phyloP scores from a whole-genome alignment of 148 eudicot genomes.

The Camellia sinensis region DNA sequence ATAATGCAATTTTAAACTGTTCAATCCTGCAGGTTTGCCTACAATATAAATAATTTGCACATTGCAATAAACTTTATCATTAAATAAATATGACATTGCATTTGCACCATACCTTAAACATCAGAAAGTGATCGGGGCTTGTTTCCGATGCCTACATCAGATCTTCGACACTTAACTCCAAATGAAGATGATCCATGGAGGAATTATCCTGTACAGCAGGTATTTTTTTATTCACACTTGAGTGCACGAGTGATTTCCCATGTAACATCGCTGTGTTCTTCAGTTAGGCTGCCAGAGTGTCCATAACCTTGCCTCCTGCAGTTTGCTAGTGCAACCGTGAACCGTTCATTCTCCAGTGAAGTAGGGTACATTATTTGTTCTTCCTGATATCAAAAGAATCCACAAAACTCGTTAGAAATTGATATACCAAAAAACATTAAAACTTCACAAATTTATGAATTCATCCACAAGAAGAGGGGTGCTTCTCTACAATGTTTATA shows the following conservation, averaged over 20 bases:
- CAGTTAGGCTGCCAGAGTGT: constrained; percentile 29
- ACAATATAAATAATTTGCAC: background rate
- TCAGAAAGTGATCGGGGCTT: background rate
- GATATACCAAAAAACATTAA: background rate
- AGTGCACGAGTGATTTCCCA: constrained; percentile 89
- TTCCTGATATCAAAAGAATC: constrained; percentile 47
- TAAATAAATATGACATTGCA: background rate
- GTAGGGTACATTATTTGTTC: constrained; percentile 87
- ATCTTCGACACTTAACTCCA: background rate
- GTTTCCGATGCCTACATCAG: background rate
- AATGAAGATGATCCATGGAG: background rate
- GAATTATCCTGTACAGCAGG: background rate
- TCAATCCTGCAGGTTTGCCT: background rate
- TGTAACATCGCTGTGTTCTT: constrained; percentile 35
- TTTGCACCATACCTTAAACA: background rate
- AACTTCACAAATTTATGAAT: background rate
- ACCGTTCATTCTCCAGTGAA: constrained; percentile 73
- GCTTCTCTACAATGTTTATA: background rate
- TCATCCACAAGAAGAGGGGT: background rate
- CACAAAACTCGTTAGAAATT: constrained; percentile 2
- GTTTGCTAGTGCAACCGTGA: constrained; percentile 64
- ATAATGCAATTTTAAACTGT: background rate
- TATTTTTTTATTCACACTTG: constrained; percentile 36
- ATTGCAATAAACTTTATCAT: background rate
- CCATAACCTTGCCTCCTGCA: constrained; percentile 42